These are phyloP conservation scores for Vitis hybrid DNA, from an alignment of 177 flowering plant species.

Conservation along the genomic window DNA sequence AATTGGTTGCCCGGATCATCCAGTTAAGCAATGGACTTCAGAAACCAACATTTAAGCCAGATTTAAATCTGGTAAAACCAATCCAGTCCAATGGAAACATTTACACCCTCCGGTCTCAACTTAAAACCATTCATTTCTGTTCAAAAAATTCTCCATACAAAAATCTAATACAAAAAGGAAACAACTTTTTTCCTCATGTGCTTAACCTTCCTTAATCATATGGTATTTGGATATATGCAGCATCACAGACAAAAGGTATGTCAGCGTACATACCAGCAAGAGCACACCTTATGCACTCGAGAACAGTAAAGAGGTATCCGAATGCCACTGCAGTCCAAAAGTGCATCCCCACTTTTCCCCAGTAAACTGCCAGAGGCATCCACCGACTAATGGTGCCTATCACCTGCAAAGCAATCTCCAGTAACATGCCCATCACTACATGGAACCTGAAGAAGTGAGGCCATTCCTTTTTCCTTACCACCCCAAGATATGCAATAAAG, in stretches of 20 bases:
- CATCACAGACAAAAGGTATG: constrained; percentile 75
- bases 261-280: constrained; percentile 92
- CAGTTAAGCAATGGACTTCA: too few relatives aligned
- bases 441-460: constrained; percentile 95
- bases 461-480: constrained; percentile 87
- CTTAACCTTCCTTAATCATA: constrained; percentile 44
- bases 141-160: too few relatives aligned
- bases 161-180: too few relatives aligned
- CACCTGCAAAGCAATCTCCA: constrained; percentile 73
- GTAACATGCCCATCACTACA: constrained; percentile 79
- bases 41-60: too few relatives aligned
- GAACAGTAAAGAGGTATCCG: constrained; percentile 69
- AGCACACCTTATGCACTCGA: constrained; percentile 75
- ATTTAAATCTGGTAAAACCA: too few relatives aligned
- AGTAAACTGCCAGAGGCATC: constrained; percentile 64
- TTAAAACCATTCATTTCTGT: too few relatives aligned
- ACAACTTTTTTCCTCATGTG: too few relatives aligned
- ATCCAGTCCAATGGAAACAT: too few relatives aligned
- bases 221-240: constrained; percentile 89
- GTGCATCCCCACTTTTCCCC: constrained; percentile 84
- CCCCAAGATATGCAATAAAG: constrained; percentile 63
- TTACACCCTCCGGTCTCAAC: too few relatives aligned
- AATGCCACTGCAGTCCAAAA: constrained; percentile 74
- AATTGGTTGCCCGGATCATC: too few relatives aligned
- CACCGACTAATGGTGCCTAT: constrained; percentile 63